Evolutionary conservation across 2,329 filamentous ascomycete genomes (phyloP).

Genomic region (Cordyceps fumosorosea): DNA sequence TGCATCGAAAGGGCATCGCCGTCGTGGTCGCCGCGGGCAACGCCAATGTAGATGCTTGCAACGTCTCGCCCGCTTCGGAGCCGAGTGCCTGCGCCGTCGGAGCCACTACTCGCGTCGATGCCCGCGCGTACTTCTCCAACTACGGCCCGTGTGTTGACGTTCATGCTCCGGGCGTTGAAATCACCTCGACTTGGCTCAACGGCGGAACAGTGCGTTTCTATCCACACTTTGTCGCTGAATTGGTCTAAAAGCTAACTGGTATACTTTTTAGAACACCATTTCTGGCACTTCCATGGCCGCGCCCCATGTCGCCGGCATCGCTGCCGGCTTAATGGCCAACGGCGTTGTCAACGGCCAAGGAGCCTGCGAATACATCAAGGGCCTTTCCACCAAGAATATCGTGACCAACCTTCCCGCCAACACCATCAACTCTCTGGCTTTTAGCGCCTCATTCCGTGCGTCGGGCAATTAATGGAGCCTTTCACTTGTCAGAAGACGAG

Average conservation of each 20-base stretch:
- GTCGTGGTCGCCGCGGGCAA: conserved; percentile 46
- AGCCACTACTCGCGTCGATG: conserved; percentile 33
- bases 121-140: conserved; percentile 43
- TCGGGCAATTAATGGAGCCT: not conserved
- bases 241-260: not conserved
- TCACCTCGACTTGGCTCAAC: conserved; percentile 30
- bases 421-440: conserved; percentile 29
- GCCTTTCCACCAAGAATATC: conserved; percentile 32
- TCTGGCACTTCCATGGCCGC: conserved; percentile 52
- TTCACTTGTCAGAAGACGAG: too few species aligned
- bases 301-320: conserved; percentile 56
- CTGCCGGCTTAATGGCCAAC: conserved; percentile 53
- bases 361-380: conserved; percentile 36
- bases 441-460: conserved; percentile 21
- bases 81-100: conserved; percentile 45
- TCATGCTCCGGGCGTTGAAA: conserved; percentile 28
- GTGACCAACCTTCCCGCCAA: conserved; percentile 29
- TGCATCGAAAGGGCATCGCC: conserved; percentile 33
- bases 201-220: conserved; percentile 16
- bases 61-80: conserved; percentile 42
- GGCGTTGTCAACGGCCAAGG: conserved; percentile 29
- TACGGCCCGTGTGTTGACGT: conserved; percentile 35
- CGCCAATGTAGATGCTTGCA: conserved; percentile 39
- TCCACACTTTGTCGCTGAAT: not conserved
- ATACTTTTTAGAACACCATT: conserved; percentile 26